Conservation (phyloP, 108 stramenopile genomes). For the Poteriospumella lacustris region DNA sequence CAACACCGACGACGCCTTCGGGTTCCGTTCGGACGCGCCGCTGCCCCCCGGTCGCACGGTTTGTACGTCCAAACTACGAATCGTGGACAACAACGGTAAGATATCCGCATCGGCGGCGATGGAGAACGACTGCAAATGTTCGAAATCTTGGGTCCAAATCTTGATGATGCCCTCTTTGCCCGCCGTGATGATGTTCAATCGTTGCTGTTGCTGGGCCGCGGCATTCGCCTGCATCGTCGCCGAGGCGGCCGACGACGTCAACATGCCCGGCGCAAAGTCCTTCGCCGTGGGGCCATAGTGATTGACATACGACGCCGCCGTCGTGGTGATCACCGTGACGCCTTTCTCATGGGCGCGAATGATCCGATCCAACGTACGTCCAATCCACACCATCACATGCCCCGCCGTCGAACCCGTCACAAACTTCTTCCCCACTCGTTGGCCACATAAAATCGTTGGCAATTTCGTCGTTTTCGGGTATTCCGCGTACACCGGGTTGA, state of each 20-base stretch:
- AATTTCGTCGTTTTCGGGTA: conserved; percentile 39
- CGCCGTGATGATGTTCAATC: not conserved
- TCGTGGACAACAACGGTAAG: not conserved
- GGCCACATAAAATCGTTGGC: conserved; percentile 44
- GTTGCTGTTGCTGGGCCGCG: too few species aligned
- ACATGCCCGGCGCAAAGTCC: too few species aligned
- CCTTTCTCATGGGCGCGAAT: conserved; percentile 41
- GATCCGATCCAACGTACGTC: not conserved
- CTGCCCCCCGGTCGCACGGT: conserved; percentile 31
- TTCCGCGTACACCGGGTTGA: too few species aligned
- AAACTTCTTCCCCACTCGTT: conserved; percentile 32
- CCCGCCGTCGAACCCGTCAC: conserved; percentile 42
- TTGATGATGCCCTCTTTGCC: conserved; percentile 44
- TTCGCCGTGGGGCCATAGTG: too few species aligned
- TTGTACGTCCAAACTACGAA: conserved; percentile 29
- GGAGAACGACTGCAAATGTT: not conserved
- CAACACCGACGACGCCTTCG: conserved; percentile 29
- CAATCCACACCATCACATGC: conserved; percentile 45
- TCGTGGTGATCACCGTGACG: conserved; percentile 31
- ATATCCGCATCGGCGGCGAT: conserved; percentile 7
- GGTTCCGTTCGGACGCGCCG: conserved; percentile 26
- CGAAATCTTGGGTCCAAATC: conserved; percentile 36
- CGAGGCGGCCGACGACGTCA: too few species aligned
- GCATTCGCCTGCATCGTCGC: too few species aligned
- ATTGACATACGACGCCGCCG: conserved; percentile 31